Evolutionary conservation across 148 eudicot genomes (phyloP), one percentile per base, ranked within the genome.

Genomic region (Hydrangea macrophylla): DNA sequence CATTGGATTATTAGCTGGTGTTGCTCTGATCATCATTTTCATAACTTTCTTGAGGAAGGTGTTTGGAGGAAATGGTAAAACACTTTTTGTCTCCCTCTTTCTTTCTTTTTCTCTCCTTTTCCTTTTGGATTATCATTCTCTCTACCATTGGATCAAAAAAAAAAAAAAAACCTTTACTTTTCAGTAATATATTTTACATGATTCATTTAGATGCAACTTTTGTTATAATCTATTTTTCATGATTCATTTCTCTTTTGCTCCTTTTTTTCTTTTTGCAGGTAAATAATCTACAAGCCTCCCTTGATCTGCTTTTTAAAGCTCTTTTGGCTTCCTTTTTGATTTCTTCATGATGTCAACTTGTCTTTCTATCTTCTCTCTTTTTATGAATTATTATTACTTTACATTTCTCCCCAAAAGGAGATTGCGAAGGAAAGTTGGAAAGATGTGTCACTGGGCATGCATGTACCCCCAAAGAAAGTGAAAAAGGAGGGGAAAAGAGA

Each of bases 11-110:
- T 60, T 82, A 66, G 78, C 78, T 35, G 85, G 76, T 37, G 65
- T 82, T 32, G 85, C 85, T 25, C 69, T 82, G 8, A 27, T 82
- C 44, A 82, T 82, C 58, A 76, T 82, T 22, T 82, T 82, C 78
- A 40, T 78, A 60, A 76, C 80, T 33, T 82, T 82, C 69, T 15
- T 82, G 10, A 73, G 78, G 33, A 76, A 76, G 40, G 44, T 70
- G 9, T 62, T 70, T 50, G 78, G 68, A 1, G 40, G 76, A 62
- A 63, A 71, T 28, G 85, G 85, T 79, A 56, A 65, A 22, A 24
- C 0, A 36, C 15, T 63, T 27, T 36, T 18, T n/a, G 3, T 67
- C 12, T 20, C 1, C 35, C 17, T 17, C 35, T 25, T 17, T 35
- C 37, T 24, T 32, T 35, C 25, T 1, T 25, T 33, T 18, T n/a